Conservation (phyloP, 805 yeast genomes). For the Pichia pseudocactophila region DNA sequence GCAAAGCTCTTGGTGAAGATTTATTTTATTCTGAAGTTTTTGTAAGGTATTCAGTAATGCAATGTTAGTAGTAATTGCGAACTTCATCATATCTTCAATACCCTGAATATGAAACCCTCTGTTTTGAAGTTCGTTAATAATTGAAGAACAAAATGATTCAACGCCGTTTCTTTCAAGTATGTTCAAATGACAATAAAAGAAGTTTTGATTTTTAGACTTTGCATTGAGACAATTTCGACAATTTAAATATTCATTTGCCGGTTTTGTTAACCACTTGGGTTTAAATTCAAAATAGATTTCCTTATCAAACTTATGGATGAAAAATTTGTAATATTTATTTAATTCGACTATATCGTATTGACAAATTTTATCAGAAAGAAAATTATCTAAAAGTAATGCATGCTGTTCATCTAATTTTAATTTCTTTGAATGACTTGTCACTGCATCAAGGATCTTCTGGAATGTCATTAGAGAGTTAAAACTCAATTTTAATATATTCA, state of each 20-base stretch:
- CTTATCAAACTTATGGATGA: constrained; percentile 3
- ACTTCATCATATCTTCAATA: constrained; percentile 4
- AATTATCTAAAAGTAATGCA: constrained; percentile 23
- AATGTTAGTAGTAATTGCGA: constrained; percentile 7
- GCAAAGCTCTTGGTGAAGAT: constrained; percentile 26
- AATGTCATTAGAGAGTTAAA: not conserved
- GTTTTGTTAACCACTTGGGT: constrained; percentile 43
- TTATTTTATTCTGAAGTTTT: constrained; percentile 28
- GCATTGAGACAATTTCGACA: constrained; percentile 41
- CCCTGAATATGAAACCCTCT: not conserved
- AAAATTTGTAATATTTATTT: constrained; percentile 22
- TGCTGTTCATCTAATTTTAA: constrained; percentile 14
- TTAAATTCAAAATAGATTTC: constrained; percentile 34
- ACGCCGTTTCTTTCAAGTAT: constrained; percentile 25
- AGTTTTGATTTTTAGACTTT: constrained; percentile 22
- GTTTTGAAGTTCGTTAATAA: constrained; percentile 5
- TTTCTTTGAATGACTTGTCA: not conserved
- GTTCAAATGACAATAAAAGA: constrained; percentile 35
- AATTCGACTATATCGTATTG: constrained; percentile 9
- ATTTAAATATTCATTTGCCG: constrained; percentile 22
- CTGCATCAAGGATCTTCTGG: not conserved
- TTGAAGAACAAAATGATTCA: too few relatives aligned
- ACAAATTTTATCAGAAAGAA: constrained; percentile 8
- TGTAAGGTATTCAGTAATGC: constrained; percentile 15
- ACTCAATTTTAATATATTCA: not conserved